phyloP scores from a whole-genome alignment of 805 yeast genomes.

The Spathaspora sp. region DNA sequence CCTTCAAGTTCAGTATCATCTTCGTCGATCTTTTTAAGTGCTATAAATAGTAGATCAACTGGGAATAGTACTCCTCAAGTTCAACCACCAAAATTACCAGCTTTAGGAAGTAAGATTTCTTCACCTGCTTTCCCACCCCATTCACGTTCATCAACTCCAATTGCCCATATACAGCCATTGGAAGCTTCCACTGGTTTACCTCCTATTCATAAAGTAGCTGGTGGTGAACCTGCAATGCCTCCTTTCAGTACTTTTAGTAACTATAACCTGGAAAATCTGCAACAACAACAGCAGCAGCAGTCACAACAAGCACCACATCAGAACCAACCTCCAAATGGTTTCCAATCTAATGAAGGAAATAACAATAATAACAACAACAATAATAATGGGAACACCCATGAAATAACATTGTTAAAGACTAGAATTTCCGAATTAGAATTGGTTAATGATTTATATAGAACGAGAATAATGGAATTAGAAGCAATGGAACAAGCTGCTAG shows the following conservation, averaged over 20 bases:
- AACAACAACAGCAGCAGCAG: slow-evolving; percentile 8
- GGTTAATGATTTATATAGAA: slow-evolving; percentile 82
- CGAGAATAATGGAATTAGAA: slow-evolving; percentile 81
- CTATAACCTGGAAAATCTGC: background rate
- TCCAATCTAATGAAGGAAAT: slow-evolving; percentile 7
- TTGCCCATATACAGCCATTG: background rate
- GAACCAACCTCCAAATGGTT: slow-evolving; percentile 7
- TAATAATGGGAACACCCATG: slow-evolving; percentile 18
- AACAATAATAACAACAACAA: slow-evolving; percentile 9
- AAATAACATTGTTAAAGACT: slow-evolving; percentile 52
- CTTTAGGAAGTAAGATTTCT: slow-evolving; percentile 26
- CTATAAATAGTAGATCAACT: slow-evolving; percentile 16
- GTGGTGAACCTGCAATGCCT: slow-evolving; percentile 4
- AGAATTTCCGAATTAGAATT: slow-evolving; percentile 84
- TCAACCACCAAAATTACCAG: slow-evolving; percentile 29
- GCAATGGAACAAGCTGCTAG: slow-evolving; percentile 56
- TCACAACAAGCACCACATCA: slow-evolving; percentile 7
- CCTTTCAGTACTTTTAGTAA: background rate
- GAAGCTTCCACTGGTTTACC: slow-evolving; percentile 1
- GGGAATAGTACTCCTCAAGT: slow-evolving; percentile 18
- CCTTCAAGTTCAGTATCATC: slow-evolving; percentile 3
- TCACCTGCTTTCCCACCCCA: slow-evolving; percentile 49
- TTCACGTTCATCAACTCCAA: slow-evolving; percentile 12
- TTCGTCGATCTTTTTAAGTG: slow-evolving; percentile 35
- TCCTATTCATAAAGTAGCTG: slow-evolving; percentile 6